A percentile compares a stretch with the other conserved stretches of the same genome.
Evolutionary conservation across 2,329 filamentous ascomycete species (phyloP).

Genomic region (Ilyonectria sp.): DNA sequence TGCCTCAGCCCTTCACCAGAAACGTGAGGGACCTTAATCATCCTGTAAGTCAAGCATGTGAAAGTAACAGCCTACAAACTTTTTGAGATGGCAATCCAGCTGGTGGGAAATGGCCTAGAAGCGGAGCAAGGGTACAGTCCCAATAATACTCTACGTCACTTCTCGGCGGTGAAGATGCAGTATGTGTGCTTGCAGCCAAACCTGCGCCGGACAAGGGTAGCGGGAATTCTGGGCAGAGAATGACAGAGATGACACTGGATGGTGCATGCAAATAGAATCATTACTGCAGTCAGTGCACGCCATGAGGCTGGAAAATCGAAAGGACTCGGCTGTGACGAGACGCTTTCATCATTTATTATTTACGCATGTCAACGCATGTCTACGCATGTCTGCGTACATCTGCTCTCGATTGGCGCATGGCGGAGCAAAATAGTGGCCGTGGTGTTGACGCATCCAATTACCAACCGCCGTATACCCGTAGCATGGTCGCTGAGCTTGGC

Average conservation of each 20-base stretch:
- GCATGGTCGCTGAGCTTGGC: constrained; percentile 7
- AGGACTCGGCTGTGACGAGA: constrained; percentile 11
- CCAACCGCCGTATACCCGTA: constrained; percentile 5
- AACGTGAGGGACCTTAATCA: background rate
- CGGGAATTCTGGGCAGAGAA: background rate
- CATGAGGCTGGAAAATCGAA: constrained; percentile 27
- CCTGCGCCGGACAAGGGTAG: background rate
- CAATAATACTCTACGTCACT: constrained; percentile 10
- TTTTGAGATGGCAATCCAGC: background rate
- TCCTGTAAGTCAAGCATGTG: background rate
- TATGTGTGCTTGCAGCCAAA: background rate
- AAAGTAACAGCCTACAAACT: too few relatives aligned
- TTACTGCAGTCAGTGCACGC: constrained; percentile 25
- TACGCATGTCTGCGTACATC: background rate
- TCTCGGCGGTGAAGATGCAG: constrained; percentile 20
- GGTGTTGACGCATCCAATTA: constrained; percentile 34
- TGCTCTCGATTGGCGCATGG: constrained; percentile 7
- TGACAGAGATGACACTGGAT: constrained; percentile 1
- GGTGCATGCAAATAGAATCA: constrained; percentile 24
- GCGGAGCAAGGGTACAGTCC: background rate
- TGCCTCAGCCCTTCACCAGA: background rate
- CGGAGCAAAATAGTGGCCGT: constrained; percentile 27
- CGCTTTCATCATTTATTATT: constrained; percentile 17
- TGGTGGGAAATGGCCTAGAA: constrained; percentile 11
- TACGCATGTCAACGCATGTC: constrained; percentile 1